Base-by-base conservation (phyloP, 1,284 basidiomycete genomes). In the Leccinum fuscescens region DNA sequence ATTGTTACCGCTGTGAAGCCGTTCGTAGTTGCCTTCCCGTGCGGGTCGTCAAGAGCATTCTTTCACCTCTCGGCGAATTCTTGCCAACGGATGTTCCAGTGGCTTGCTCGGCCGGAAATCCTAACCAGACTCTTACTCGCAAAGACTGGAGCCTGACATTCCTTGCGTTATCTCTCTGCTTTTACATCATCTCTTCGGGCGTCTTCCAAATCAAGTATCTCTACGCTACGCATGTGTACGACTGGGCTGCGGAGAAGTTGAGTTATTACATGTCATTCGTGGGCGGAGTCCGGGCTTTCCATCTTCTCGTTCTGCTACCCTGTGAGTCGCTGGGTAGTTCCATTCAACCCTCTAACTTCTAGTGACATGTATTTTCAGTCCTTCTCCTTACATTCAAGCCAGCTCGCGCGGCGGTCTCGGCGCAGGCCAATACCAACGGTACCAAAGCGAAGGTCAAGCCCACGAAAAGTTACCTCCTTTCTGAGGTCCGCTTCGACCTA, bases 401-500 rank as follows among this genome's bases (percentile, higher is more conserved):
- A 3, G 72, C 74, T 57, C 72, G 71, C 5, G 72, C 64, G 29
- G 59, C 58, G 0, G 64, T 71, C 29, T 52, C 60, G 2, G 22
- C 50, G 1, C 64, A 63, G 20, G 39, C 64, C 14, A 62, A 59
- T 17, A 29, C 63, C 31, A 61, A 64, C 9, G 64, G 63, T 50
- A 57, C 62, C 39, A 67, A 67, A 35, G 62, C 67, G 61, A 82
- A 80, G 66, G 77, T 78, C 4, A 80, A 81, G 58, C 77, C 80
- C 5, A 81, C 81, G 20, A 79, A 76, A 62, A 72, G 76, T 1
- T 80, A 82, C 20, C 78, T 90, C 24, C 78, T 81, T 22, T 78
- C 78, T 29, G 88, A 88, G 67, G 89, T 92, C 67, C 74, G 77
- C 17, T 92, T 92, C 66, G 90, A 93, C 72, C 77, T 91, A 3